phyloP scores from a whole-genome alignment of 148 eudicot genomes.

The Vaccinium darrowii region DNA sequence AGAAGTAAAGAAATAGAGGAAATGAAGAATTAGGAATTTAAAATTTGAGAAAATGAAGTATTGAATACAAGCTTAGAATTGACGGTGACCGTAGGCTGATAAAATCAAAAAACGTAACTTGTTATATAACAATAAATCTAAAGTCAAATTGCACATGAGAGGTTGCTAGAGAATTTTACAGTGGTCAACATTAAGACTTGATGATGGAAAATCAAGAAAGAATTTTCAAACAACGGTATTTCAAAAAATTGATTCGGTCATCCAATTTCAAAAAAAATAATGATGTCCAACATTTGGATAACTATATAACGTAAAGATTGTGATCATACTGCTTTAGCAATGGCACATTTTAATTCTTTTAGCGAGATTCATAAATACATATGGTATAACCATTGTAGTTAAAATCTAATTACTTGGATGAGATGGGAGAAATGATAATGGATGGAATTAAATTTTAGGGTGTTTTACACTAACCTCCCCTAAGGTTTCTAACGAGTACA shows the following conservation, averaged over 20 bases:
- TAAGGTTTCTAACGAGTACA: no score
- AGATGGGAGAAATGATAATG: no score
- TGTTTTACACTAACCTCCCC: no score
- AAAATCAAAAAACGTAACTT: no score
- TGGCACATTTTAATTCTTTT: no score
- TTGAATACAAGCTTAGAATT: background rate
- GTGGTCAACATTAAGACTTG: background rate
- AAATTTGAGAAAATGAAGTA: background rate
- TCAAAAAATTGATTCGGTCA: background rate
- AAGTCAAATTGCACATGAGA: background rate
- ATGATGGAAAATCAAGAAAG: background rate
- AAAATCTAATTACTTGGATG: no score
- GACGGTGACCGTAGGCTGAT: background rate
- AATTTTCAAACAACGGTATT: background rate
- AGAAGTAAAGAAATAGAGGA: background rate
- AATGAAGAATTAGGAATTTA: background rate
- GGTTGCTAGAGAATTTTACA: background rate
- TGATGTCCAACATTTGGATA: background rate
- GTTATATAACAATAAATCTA: background rate
- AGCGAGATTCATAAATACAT: background rate
- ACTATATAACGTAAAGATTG: background rate
- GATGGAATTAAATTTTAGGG: no score
- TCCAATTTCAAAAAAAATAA: background rate
- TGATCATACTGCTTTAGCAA: background rate
- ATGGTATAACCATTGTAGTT: no score